Conservation (phyloP, 805 yeast genomes). For the Myxozyma geophila region DNA sequence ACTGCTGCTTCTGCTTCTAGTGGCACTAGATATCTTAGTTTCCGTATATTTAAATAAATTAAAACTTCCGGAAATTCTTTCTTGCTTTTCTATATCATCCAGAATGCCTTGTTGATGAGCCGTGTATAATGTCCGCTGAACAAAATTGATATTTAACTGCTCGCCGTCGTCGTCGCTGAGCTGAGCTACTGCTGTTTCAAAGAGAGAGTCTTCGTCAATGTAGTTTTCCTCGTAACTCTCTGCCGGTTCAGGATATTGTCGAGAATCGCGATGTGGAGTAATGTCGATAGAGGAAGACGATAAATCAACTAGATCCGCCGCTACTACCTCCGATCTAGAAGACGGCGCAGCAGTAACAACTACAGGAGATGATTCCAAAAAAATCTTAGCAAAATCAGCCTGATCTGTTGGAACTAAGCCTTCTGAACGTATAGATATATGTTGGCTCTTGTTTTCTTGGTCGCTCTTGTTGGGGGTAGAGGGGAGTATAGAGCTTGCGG, state of each 20-base stretch:
- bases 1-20: neutral
- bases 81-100: conserved; percentile 25
- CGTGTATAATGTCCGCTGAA: conserved; percentile 11
- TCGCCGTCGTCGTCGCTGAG: neutral
- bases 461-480: neutral
- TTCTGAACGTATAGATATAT: neutral
- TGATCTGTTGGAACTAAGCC: neutral
- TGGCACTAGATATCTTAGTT: too few relatives aligned
- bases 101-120: conserved; percentile 24
- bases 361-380: neutral
- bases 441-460: neutral
- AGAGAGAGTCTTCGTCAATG: neutral
- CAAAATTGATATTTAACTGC: neutral
- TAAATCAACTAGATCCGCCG: conserved; percentile 1
- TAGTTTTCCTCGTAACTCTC: neutral
- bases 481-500: neutral
- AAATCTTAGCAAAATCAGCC: neutral
- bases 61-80: conserved; percentile 7
- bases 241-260: neutral
- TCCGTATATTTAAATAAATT: conserved; percentile 1
- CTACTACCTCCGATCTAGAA: neutral
- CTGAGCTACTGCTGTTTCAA: neutral
- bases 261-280: neutral
- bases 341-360: neutral
- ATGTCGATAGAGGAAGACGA: neutral